phyloP scores from a whole-genome alignment of 176 grass and related monocot genomes.

The Carex kokanica region DNA sequence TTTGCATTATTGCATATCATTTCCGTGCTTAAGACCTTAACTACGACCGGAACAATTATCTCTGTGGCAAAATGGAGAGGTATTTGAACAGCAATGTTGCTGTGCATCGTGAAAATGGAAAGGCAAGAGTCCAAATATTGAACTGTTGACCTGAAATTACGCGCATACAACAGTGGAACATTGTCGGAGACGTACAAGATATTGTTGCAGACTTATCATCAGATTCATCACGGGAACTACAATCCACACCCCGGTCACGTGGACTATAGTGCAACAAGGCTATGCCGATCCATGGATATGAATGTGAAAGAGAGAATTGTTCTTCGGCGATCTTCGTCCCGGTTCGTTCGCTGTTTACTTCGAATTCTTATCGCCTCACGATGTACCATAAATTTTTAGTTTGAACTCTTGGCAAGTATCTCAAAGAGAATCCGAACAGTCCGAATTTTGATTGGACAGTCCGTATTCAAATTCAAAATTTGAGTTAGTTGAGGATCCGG shows the following conservation, averaged over 20 bases:
- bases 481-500: too few relatives aligned
- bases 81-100: not conserved
- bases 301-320: too few relatives aligned
- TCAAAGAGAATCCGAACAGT: too few relatives aligned
- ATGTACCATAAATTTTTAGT: too few relatives aligned
- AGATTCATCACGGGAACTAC: not conserved
- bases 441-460: too few relatives aligned
- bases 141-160: not conserved
- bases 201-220: not conserved
- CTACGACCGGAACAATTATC: not conserved
- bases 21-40: too few relatives aligned
- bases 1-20: not conserved
- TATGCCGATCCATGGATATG: too few relatives aligned
- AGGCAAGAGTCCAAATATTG: not conserved
- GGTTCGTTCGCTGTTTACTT: not conserved
- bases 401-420: too few relatives aligned
- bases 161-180: not conserved
- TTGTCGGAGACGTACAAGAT: constrained; percentile 1
- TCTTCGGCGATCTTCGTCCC: too few relatives aligned
- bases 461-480: too few relatives aligned
- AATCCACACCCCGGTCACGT: not conserved
- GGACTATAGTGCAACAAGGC: not conserved
- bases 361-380: too few relatives aligned
- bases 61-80: not conserved
- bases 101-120: not conserved